phyloP scores from a whole-genome alignment of 1,284 basidiomycete species.

The Ustilago sp. region DNA sequence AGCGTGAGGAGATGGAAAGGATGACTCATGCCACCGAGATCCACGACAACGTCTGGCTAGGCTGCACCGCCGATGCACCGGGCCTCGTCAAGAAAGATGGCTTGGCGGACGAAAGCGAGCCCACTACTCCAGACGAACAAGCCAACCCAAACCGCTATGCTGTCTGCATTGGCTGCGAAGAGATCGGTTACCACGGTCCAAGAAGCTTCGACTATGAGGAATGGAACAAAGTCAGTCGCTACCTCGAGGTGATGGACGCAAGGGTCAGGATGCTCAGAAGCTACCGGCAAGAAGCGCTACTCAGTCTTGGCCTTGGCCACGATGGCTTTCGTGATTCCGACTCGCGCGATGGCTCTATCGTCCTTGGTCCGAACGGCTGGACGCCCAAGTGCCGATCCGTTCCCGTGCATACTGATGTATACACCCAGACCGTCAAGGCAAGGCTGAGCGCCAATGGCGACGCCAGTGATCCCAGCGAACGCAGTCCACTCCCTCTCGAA shows the following conservation, averaged over 20 bases:
- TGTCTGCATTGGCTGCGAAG: constrained; percentile 87
- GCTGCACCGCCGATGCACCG: constrained; percentile 57
- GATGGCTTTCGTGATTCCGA: constrained; percentile 26
- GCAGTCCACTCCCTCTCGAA: constrained; percentile 27
- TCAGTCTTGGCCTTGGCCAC: constrained; percentile 12
- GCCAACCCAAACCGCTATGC: constrained; percentile 81
- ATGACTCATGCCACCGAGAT: constrained; percentile 87
- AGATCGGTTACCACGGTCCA: constrained; percentile 72
- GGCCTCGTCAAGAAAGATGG: constrained; percentile 17
- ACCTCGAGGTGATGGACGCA: constrained; percentile 76
- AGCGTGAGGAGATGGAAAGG: constrained; percentile 89
- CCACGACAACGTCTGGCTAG: constrained; percentile 73
- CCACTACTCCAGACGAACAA: constrained; percentile 35
- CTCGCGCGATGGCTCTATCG: constrained; percentile 41
- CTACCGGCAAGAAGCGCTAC: constrained; percentile 73
- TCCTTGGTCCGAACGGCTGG: constrained; percentile 66
- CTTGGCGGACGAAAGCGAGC: constrained; percentile 34
- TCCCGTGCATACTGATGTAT: constrained; percentile 28
- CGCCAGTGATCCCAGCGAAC: constrained; percentile 7
- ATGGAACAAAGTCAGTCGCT: constrained; percentile 74
- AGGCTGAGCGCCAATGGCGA: constrained; percentile 9
- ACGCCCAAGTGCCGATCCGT: constrained; percentile 45
- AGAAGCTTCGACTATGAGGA: constrained; percentile 17
- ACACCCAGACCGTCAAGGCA: constrained; percentile 21
- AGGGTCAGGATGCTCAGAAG: constrained; percentile 78